These are phyloP conservation scores for Epichloe elymi DNA, from an alignment of 2,329 filamentous ascomycete genomes.

Conservation along the genomic window DNA sequence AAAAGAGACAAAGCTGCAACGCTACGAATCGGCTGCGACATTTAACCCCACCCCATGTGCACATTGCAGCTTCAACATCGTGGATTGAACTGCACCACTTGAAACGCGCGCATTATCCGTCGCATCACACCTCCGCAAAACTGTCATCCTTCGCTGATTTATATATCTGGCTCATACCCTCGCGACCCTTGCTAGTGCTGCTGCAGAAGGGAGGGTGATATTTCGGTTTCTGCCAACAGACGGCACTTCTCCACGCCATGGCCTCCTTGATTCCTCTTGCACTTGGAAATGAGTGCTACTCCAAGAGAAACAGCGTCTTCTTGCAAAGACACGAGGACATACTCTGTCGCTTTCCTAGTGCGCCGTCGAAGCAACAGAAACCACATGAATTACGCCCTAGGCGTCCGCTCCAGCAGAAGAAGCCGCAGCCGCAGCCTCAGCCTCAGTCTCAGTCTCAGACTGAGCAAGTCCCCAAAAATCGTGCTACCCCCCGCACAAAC, in stretches of 20 bases:
- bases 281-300: slow-evolving; percentile 10
- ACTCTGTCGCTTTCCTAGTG: not conserved
- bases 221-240: not conserved
- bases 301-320: slow-evolving; percentile 1
- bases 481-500: slow-evolving; percentile 24
- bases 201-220: not conserved
- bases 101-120: slow-evolving; percentile 4
- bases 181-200: not conserved
- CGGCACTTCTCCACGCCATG: slow-evolving; percentile 10
- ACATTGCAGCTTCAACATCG: not conserved
- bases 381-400: too few species aligned
- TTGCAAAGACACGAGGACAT: not conserved
- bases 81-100: slow-evolving; percentile 1
- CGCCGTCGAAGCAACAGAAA: not conserved
- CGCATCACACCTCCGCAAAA: not conserved
- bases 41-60: not conserved
- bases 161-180: not conserved
- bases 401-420: not conserved
- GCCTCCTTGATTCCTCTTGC: slow-evolving; percentile 19
- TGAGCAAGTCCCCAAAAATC: not conserved
- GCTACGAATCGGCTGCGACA: not conserved
- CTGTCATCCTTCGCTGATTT: not conserved
- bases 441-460: not conserved
- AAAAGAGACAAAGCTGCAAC: not conserved
- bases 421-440: not conserved